Evolutionary conservation across 768 basidiomycete genomes (phyloP), one percentile per base, ranked within the genome.

Genomic region (Naganishia antarctica): DNA sequence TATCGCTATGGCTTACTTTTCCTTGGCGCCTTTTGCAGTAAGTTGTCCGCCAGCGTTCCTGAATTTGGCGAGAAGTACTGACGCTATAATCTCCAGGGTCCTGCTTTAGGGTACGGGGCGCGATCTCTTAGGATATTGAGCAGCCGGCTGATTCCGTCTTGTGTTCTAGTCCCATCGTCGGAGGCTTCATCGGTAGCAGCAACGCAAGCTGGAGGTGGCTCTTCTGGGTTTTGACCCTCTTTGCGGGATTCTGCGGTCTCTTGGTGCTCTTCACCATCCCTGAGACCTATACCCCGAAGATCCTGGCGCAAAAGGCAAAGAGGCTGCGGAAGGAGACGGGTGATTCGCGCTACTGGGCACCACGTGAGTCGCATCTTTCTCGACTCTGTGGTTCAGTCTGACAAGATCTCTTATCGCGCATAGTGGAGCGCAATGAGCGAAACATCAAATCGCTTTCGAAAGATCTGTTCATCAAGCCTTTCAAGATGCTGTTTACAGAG

Each of bases 11-110:
- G 68, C 68, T 25, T 41, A 77, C 23, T 79, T 78, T 66, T 57
- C 70, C n/a, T 61, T 79, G 2, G 78, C 78, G 2, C 79, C 79
- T 0, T 80, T 80, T 46, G 78, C 78, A 12, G 53, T 57, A 57
- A 4, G 53, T 41, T 12, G 8, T 41, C 11, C 12, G 12, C 53
- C 15, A 21, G 34, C 53, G 8, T 18, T n/a, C n/a, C n/a, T 75
- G 77, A 32, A 21, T 6, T 37, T 18, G 12, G 12, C 15, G 11
- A 43, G 46, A 15, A 29, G n/a, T 9, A 6, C 31, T 37, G 28
- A n/a, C 23, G 4, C 4, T 18, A 4, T n/a, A 28, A 37, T 16
- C 7, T n/a, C 2, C 34, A 57, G 53, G 63, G 63, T 23, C 65
- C 65, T 45, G 65, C 65, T 2, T 26, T 60, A 3, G 65, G 60